These are phyloP conservation scores for Penicillium paneum DNA, from an alignment of 2,329 filamentous ascomycete genomes.

Conservation along the genomic window DNA sequence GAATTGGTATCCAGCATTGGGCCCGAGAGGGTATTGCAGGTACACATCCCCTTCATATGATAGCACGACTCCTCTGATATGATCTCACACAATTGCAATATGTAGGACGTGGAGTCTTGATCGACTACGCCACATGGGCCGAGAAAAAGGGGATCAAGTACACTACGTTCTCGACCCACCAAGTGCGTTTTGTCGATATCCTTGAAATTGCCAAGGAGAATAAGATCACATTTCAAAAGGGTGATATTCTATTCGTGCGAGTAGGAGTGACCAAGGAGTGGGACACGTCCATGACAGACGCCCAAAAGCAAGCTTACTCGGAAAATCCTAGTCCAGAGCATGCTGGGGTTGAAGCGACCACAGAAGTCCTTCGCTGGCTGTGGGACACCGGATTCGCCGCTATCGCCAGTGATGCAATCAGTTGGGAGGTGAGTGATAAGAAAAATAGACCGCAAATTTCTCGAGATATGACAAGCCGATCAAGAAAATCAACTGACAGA, in stretches of 20 bases:
- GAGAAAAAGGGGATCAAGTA: slow-evolving; percentile 40
- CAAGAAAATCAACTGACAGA: slow-evolving; percentile 2
- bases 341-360: slow-evolving; percentile 50
- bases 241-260: slow-evolving; percentile 54
- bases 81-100: slow-evolving; percentile 8
- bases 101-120: slow-evolving; percentile 52
- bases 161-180: slow-evolving; percentile 42
- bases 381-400: slow-evolving; percentile 59
- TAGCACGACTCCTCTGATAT: background rate
- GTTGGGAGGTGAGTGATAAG: slow-evolving; percentile 48
- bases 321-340: slow-evolving; percentile 42
- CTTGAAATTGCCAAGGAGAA: slow-evolving; percentile 42
- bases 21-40: slow-evolving; percentile 48
- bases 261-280: slow-evolving; percentile 43
- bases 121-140: slow-evolving; percentile 51
- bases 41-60: slow-evolving; percentile 11
- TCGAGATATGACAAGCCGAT: background rate
- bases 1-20: slow-evolving; percentile 52
- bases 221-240: slow-evolving; percentile 46
- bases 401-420: slow-evolving; percentile 56
- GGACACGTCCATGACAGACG: slow-evolving; percentile 39
- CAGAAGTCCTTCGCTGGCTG: slow-evolving; percentile 55
- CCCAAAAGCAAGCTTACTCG: slow-evolving; percentile 31
- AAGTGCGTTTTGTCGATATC: slow-evolving; percentile 37
- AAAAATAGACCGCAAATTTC: background rate